Conservation (phyloP, 2,329 filamentous ascomycete species). For the Plenodomus tracheiphilus region DNA sequence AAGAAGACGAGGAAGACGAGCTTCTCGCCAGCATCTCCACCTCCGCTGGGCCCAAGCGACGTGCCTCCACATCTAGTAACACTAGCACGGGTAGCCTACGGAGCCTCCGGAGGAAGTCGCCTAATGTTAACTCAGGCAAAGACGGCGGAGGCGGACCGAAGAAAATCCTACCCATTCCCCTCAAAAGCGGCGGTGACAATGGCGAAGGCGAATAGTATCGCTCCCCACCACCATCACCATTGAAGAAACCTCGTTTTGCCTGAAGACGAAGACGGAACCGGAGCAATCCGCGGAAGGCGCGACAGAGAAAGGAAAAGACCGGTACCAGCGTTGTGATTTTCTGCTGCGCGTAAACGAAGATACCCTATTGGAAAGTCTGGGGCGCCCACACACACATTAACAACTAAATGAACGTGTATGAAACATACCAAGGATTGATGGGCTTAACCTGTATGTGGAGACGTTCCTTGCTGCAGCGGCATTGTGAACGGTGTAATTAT, state of each 20-base stretch:
- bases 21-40: conserved; percentile 73
- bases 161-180: conserved; percentile 47
- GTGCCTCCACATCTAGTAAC: conserved; percentile 43
- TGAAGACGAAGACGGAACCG: background rate
- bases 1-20: conserved; percentile 92
- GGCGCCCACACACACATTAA: background rate
- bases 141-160: conserved; percentile 45
- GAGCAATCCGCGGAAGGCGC: background rate
- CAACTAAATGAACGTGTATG: conserved; percentile 34
- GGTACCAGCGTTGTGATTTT: background rate
- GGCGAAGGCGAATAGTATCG: conserved; percentile 33
- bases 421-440: conserved; percentile 8
- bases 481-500: conserved; percentile 33
- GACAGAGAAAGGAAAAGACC: background rate
- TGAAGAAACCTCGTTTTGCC: background rate
- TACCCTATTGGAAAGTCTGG: conserved; percentile 39
- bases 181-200: conserved; percentile 42
- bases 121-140: conserved; percentile 48
- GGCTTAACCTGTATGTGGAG: background rate
- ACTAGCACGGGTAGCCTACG: conserved; percentile 38
- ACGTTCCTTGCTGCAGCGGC: conserved; percentile 23
- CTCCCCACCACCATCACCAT: background rate
- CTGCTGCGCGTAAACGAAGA: conserved; percentile 34
- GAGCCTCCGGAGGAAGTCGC: conserved; percentile 49
- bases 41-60: conserved; percentile 50